phyloP scores from a whole-genome alignment of 176 grass and related monocot genomes.

The Guadua angustifolia region DNA sequence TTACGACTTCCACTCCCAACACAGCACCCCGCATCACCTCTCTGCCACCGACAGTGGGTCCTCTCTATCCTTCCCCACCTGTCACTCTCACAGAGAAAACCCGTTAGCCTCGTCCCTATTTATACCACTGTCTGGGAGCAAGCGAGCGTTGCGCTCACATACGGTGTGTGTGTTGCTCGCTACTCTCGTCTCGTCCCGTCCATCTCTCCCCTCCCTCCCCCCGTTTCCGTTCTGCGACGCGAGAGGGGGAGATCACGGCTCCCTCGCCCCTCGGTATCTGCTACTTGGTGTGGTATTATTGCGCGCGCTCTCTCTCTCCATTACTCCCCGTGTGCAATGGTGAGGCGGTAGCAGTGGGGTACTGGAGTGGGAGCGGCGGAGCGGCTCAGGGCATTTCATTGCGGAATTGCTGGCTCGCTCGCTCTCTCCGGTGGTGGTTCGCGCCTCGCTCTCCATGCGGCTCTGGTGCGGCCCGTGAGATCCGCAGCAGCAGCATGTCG shows the following conservation, averaged over 20 bases:
- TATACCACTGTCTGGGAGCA: slow-evolving; percentile 4
- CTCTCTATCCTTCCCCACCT: rapidly evolving
- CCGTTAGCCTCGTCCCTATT: slow-evolving; percentile 21
- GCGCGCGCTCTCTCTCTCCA: background rate
- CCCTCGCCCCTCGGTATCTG: slow-evolving; percentile 32
- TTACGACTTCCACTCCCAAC: slow-evolving; percentile 32
- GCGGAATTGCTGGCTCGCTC: slow-evolving; percentile 41
- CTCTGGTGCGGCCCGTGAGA: slow-evolving; percentile 43
- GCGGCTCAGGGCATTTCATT: background rate
- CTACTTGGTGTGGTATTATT: slow-evolving; percentile 10
- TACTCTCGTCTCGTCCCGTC: background rate
- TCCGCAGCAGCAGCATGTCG: slow-evolving; percentile 65
- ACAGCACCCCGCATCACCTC: background rate
- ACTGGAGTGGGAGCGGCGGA: background rate
- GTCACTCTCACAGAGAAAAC: background rate
- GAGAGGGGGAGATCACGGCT: slow-evolving; percentile 31
- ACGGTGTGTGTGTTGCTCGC: background rate
- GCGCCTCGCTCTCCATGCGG: slow-evolving; percentile 23
- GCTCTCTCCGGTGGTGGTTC: background rate
- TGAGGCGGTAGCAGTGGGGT: slow-evolving; percentile 28
- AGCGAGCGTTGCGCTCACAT: background rate
- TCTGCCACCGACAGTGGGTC: slow-evolving; percentile 36
- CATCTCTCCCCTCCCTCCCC: background rate
- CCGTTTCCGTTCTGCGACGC: slow-evolving; percentile 42
- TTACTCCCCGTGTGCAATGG: slow-evolving; percentile 35